These are phyloP conservation scores for Sugiyamaella paludigena DNA, from an alignment of 1,139 yeast genomes.

Conservation along the genomic window DNA sequence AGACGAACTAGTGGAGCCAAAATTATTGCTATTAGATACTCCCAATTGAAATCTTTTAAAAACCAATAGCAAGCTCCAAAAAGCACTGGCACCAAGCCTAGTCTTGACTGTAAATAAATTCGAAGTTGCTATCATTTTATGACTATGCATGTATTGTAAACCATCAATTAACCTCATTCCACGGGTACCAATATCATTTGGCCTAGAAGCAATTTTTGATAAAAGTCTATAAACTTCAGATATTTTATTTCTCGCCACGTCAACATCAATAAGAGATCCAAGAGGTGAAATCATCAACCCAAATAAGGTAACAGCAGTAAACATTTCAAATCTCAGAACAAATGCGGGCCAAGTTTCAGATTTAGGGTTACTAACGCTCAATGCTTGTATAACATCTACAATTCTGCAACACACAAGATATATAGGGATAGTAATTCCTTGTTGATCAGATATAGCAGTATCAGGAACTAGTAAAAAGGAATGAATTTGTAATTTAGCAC, in stretches of 20 bases:
- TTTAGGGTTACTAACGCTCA: slow-evolving; percentile 3
- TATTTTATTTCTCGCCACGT: slow-evolving; percentile 16
- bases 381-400: slow-evolving; percentile 10
- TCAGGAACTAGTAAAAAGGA: slow-evolving; percentile 26
- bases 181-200: slow-evolving; percentile 14
- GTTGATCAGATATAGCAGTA: slow-evolving; percentile 19
- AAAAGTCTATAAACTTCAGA: slow-evolving; percentile 18
- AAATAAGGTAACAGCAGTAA: slow-evolving; percentile 17
- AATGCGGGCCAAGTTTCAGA: slow-evolving; percentile 14
- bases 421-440: slow-evolving; percentile 21
- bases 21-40: not conserved
- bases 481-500: slow-evolving; percentile 24
- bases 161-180: slow-evolving; percentile 17
- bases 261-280: slow-evolving; percentile 13
- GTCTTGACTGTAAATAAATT: slow-evolving; percentile 13
- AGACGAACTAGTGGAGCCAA: not conserved
- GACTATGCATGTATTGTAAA: slow-evolving; percentile 13
- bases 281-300: slow-evolving; percentile 19
- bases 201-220: not conserved
- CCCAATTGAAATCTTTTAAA: slow-evolving; percentile 16
- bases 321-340: slow-evolving; percentile 9
- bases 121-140: slow-evolving; percentile 3
- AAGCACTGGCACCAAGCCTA: slow-evolving; percentile 18
- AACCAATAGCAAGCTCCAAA: slow-evolving; percentile 16
- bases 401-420: slow-evolving; percentile 22